Evolutionary conservation across 139 green algal species (phyloP).

Genomic region (Asterochloris sp.): DNA sequence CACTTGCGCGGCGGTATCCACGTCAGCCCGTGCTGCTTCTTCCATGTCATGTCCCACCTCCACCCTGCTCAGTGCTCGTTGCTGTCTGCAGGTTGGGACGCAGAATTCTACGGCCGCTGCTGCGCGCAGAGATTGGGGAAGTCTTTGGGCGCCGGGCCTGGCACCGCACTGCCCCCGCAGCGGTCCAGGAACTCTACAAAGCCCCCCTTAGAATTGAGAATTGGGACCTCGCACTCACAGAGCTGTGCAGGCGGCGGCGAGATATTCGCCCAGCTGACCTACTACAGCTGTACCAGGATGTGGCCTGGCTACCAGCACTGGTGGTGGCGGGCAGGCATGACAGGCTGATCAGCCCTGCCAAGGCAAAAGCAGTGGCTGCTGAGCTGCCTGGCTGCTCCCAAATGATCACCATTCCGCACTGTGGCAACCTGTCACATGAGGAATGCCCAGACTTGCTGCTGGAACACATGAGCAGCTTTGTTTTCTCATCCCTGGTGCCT

Average conservation of each 20-base stretch:
- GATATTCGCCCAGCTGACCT: conserved; percentile 25
- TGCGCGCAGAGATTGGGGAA: conserved; percentile 62
- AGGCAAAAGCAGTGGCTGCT: not conserved
- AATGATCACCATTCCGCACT: conserved; percentile 48
- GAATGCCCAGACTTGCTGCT: conserved; percentile 56
- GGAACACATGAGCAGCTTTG: conserved; percentile 42
- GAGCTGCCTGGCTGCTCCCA: not conserved
- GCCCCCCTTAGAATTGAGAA: conserved; percentile 52
- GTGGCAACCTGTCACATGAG: conserved; percentile 75
- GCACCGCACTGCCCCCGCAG: conserved; percentile 43
- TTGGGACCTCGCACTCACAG: conserved; percentile 66
- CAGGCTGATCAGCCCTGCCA: conserved; percentile 1
- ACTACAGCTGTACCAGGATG: conserved; percentile 16
- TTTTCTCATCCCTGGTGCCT: not conserved
- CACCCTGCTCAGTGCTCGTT: too few species aligned
- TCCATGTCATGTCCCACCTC: too few species aligned
- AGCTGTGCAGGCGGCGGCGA: conserved; percentile 2
- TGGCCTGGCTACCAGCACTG: conserved; percentile 39
- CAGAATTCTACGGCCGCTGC: conserved; percentile 64
- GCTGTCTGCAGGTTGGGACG: conserved; percentile 48
- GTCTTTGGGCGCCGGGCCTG: conserved; percentile 63
- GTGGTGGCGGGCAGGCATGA: conserved; percentile 45
- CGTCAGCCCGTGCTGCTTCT: too few species aligned
- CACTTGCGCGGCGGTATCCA: not conserved
- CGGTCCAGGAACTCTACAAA: conserved; percentile 71